Conservation (phyloP, 371 early-diverging fungal species). For the Capillidium rhysosporum region DNA sequence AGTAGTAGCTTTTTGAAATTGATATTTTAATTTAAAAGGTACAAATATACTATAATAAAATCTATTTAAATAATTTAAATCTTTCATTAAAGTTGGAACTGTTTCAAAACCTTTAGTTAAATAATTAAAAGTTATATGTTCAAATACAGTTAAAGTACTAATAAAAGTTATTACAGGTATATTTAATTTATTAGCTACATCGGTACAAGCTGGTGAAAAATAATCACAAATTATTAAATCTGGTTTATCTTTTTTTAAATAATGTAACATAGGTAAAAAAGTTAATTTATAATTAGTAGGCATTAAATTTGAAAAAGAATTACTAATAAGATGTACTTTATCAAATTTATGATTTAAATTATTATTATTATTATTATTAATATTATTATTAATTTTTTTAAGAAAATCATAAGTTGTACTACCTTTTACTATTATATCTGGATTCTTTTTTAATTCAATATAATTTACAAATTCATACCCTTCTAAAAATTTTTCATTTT, state of each 20-base stretch:
- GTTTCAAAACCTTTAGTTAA: background rate
- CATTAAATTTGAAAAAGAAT: no score
- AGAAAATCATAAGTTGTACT: no score
- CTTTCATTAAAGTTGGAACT: background rate
- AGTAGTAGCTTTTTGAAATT: no score
- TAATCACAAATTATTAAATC: conserved; percentile 1
- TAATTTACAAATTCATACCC: background rate
- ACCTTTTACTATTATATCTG: no score
- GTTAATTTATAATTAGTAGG: background rate
- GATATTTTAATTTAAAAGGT: background rate
- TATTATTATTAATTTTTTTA: no score
- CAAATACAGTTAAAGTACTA: background rate
- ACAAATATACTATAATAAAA: background rate
- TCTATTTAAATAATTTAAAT: background rate
- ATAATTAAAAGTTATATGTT: background rate
- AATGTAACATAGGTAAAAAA: background rate
- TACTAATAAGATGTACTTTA: no score
- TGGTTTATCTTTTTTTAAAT: background rate
- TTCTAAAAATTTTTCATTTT: background rate
- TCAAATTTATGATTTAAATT: no score
- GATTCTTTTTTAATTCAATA: no score
- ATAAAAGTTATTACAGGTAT: background rate
- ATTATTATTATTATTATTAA: no score
- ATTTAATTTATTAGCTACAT: background rate
- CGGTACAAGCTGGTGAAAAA: background rate